These are phyloP conservation scores for Fusarium sp. DNA, from an alignment of 2,329 filamentous ascomycete genomes.

Conservation along the genomic window DNA sequence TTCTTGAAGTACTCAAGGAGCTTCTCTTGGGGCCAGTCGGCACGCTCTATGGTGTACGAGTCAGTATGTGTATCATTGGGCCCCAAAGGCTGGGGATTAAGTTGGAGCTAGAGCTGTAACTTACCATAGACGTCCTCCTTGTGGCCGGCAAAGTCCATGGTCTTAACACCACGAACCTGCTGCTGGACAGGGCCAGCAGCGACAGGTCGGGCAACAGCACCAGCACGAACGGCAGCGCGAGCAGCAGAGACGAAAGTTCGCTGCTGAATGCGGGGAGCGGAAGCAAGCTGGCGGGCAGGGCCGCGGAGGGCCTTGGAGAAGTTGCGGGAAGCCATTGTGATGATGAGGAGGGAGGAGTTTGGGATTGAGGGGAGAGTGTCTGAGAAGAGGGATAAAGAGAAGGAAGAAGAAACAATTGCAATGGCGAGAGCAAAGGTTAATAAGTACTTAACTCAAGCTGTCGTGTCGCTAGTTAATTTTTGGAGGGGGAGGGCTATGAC, in stretches of 20 bases:
- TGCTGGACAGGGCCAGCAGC: conserved; percentile 67
- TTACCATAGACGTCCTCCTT: conserved; percentile 95
- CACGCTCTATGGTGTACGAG: conserved; percentile 76
- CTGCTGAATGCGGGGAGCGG: conserved; percentile 67
- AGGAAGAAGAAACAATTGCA: conserved; percentile 24
- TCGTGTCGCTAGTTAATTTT: conserved; percentile 12
- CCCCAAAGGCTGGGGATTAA: not conserved
- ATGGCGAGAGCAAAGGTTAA: conserved; percentile 44
- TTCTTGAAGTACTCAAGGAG: conserved; percentile 99
- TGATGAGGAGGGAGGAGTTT: conserved; percentile 41
- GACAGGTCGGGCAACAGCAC: conserved; percentile 65
- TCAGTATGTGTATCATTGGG: conserved; percentile 40
- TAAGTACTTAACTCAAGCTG: conserved; percentile 38
- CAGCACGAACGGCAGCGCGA: conserved; percentile 65
- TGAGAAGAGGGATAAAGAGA: conserved; percentile 47
- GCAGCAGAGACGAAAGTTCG: conserved; percentile 73
- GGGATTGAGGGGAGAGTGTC: conserved; percentile 41
- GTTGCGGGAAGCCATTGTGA: conserved; percentile 81
- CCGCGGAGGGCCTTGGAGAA: conserved; percentile 75
- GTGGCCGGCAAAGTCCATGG: conserved; percentile 95
- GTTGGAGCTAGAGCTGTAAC: conserved; percentile 41
- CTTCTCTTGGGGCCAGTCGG: conserved; percentile 98
- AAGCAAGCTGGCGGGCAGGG: conserved; percentile 71
- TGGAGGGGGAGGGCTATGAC: conserved; percentile 29
- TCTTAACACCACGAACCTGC: conserved; percentile 93